Conservation (phyloP, 2,329 filamentous ascomycete genomes). For the Ophiocordyceps australis region DNA sequence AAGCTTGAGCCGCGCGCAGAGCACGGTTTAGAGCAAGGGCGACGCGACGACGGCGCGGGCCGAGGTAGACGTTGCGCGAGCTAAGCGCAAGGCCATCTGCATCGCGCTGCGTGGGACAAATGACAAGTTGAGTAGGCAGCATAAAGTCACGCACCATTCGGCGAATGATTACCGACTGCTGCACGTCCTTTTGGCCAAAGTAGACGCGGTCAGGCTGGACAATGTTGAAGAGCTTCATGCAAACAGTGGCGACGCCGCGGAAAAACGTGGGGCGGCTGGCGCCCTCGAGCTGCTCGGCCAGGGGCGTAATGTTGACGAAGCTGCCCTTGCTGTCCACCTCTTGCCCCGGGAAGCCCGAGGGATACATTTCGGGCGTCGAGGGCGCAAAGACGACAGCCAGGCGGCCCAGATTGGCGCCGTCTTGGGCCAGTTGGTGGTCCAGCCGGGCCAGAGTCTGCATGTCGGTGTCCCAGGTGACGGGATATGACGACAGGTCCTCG, state of each 20-base stretch:
- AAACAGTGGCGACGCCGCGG: constrained; percentile 86
- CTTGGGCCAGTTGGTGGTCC: constrained; percentile 52
- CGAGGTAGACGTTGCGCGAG: constrained; percentile 86
- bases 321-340: constrained; percentile 62
- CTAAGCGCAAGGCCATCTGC: constrained; percentile 74
- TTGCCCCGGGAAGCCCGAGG: constrained; percentile 55
- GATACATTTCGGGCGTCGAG: constrained; percentile 72
- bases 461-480: constrained; percentile 74
- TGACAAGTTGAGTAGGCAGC: constrained; percentile 53
- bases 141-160: constrained; percentile 80
- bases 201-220: constrained; percentile 52
- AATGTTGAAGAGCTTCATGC: constrained; percentile 53
- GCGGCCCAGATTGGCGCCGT: constrained; percentile 41
- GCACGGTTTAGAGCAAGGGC: constrained; percentile 57
- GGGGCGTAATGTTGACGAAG: constrained; percentile 80
- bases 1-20: constrained; percentile 49
- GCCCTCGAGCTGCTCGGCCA: constrained; percentile 69
- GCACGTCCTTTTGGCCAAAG: constrained; percentile 95
- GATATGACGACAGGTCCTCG: constrained; percentile 81
- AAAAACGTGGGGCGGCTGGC: constrained; percentile 84
- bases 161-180: constrained; percentile 83
- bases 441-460: constrained; percentile 46
- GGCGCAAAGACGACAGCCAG: constrained; percentile 79
- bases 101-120: constrained; percentile 62
- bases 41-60: constrained; percentile 49